phyloP scores from a whole-genome alignment of 768 basidiomycete species.

The Agaricus bisporus region DNA sequence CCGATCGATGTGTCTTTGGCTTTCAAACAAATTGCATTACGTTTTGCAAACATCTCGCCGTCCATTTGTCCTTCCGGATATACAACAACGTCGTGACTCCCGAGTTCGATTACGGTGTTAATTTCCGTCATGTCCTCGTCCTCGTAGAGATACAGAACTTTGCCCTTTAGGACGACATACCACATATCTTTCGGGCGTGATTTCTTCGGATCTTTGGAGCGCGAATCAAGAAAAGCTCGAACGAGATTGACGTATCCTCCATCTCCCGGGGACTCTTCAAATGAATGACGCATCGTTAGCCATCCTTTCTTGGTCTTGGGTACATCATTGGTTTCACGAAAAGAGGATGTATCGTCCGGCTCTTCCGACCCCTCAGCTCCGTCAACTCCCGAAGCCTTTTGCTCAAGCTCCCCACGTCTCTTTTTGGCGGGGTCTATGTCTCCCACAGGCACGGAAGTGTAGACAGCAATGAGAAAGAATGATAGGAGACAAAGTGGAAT shows the following conservation, averaged over 20 bases:
- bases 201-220: conserved; percentile 79
- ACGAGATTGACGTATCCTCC: conserved; percentile 76
- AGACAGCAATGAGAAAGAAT: conserved; percentile 57
- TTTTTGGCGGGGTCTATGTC: conserved; percentile 42
- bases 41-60: conserved; percentile 86
- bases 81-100: conserved; percentile 69
- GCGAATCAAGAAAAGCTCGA: conserved; percentile 71
- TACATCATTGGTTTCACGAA: conserved; percentile 41
- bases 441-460: conserved; percentile 81
- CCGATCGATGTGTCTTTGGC: conserved; percentile 35
- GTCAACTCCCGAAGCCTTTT: conserved; percentile 18
- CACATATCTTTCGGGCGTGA: conserved; percentile 88
- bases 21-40: conserved; percentile 80
- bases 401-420: conserved; percentile 26
- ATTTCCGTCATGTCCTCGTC: conserved; percentile 89
- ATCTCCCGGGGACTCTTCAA: conserved; percentile 58
- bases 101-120: conserved; percentile 83
- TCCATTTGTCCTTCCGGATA: conserved; percentile 73
- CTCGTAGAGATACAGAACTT: conserved; percentile 88
- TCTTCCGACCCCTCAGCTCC: conserved; percentile 22
- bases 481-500: conserved; percentile 67
- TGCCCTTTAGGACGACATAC: conserved; percentile 89
- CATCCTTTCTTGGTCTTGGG: conserved; percentile 72
- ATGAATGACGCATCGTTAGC: conserved; percentile 78
- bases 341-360: conserved; percentile 16